Evolutionary conservation across 75 land plant species (phyloP).

Genomic region (Sequoia sempervirens): DNA sequence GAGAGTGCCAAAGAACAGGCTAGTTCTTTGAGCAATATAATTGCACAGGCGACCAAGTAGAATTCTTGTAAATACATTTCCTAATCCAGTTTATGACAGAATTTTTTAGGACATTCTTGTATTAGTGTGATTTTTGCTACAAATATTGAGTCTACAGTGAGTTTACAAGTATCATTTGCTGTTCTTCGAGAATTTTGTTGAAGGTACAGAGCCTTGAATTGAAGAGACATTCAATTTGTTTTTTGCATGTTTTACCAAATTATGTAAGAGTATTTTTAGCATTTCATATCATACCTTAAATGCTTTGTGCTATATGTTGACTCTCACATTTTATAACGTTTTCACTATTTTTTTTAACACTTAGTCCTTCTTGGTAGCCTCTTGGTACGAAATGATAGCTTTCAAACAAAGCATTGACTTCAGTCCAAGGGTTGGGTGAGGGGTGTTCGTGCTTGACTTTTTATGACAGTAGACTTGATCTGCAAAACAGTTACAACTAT

Average conservation of each 20-base stretch:
- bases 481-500: not conserved
- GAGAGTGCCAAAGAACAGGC: conserved; percentile 95
- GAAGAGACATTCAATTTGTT: not conserved
- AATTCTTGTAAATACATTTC: not conserved
- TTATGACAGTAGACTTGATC: not conserved
- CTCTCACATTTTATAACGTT: not conserved
- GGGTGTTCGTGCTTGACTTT: not conserved
- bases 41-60: conserved; percentile 92
- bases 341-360: not conserved
- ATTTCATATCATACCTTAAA: not conserved
- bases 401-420: not conserved
- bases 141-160: not conserved
- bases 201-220: not conserved
- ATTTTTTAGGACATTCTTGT: not conserved
- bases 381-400: not conserved
- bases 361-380: not conserved
- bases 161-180: not conserved
- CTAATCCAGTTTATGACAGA: not conserved
- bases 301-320: not conserved
- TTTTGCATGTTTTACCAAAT: not conserved
- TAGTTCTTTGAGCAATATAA: conserved; percentile 82
- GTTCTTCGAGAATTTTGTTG: not conserved
- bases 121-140: not conserved
- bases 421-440: not conserved
- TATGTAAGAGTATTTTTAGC: not conserved